Evolutionary conservation across 371 early-diverging fungal species (phyloP).

Genomic region (Mortierella sp.): DNA sequence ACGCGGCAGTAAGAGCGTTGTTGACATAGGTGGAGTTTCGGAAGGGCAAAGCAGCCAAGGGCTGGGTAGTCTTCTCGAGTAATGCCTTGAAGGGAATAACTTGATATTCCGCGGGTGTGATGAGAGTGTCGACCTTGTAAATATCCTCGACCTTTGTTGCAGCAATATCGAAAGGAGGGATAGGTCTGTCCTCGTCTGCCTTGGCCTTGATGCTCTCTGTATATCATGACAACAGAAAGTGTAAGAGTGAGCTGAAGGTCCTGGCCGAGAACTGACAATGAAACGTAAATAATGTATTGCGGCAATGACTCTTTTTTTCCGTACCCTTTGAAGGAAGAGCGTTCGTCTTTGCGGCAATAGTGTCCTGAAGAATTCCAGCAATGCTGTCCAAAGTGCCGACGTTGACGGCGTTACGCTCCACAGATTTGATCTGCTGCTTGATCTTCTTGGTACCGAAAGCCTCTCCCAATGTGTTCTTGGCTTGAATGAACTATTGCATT

Average conservation of each 20-base stretch:
- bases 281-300: neutral
- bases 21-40: slow-evolving; percentile 66
- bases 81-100: slow-evolving; percentile 70
- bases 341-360: slow-evolving; percentile 70
- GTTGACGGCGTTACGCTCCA: slow-evolving; percentile 87
- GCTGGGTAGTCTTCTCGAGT: slow-evolving; percentile 61
- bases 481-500: slow-evolving; percentile 61
- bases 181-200: slow-evolving; percentile 70
- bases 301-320: neutral
- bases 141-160: slow-evolving; percentile 78
- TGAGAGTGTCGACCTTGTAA: slow-evolving; percentile 80
- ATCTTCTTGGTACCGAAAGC: slow-evolving; percentile 94
- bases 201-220: slow-evolving; percentile 64
- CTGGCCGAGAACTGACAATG: too few relatives aligned
- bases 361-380: slow-evolving; percentile 68
- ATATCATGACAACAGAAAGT: neutral
- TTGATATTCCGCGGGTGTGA: slow-evolving; percentile 72
- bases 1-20: slow-evolving; percentile 59
- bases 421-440: slow-evolving; percentile 80
- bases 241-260: neutral
- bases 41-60: slow-evolving; percentile 62
- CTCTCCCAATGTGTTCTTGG: slow-evolving; percentile 84
- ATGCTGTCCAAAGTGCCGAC: slow-evolving; percentile 71
- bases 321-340: slow-evolving; percentile 64
- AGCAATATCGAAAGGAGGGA: slow-evolving; percentile 79